Evolutionary conservation across 257 asterid genomes (phyloP).

Genomic region (Ilex asprella): DNA sequence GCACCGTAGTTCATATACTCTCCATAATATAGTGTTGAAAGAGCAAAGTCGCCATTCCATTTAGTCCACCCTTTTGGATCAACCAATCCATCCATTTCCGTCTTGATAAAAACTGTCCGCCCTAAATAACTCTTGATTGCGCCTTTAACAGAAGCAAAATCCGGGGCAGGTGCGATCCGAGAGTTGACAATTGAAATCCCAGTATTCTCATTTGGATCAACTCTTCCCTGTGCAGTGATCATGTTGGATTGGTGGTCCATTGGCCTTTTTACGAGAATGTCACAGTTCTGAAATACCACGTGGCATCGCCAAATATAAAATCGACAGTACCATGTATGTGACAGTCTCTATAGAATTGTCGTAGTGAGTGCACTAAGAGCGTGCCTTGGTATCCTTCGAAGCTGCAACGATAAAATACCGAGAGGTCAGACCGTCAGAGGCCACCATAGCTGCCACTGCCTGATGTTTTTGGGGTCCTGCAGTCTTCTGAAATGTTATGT

Average conservation of each 20-base stretch:
- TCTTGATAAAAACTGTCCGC: slow-evolving; percentile 42
- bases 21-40: slow-evolving; percentile 53
- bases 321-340: slow-evolving; percentile 57
- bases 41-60: slow-evolving; percentile 53
- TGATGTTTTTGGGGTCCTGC: slow-evolving; percentile 62
- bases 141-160: slow-evolving; percentile 22
- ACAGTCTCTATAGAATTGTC: slow-evolving; percentile 73
- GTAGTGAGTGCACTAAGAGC: slow-evolving; percentile 39
- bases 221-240: slow-evolving; percentile 65
- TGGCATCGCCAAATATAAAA: slow-evolving; percentile 65
- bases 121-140: slow-evolving; percentile 45
- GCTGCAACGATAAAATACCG: slow-evolving; percentile 57
- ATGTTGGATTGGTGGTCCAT: slow-evolving; percentile 48
- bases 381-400: slow-evolving; percentile 72
- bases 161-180: slow-evolving; percentile 36
- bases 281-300: slow-evolving; percentile 51
- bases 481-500: slow-evolving; percentile 65
- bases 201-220: slow-evolving; percentile 39
- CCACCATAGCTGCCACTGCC: slow-evolving; percentile 57
- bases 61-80: slow-evolving; percentile 51
- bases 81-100: slow-evolving; percentile 48
- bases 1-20: slow-evolving; percentile 56
- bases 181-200: slow-evolving; percentile 50
- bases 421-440: slow-evolving; percentile 43
- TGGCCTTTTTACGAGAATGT: slow-evolving; percentile 43